These are phyloP conservation scores for Ascochyta koolunga DNA, from an alignment of 2,329 filamentous ascomycete genomes.

Conservation along the genomic window DNA sequence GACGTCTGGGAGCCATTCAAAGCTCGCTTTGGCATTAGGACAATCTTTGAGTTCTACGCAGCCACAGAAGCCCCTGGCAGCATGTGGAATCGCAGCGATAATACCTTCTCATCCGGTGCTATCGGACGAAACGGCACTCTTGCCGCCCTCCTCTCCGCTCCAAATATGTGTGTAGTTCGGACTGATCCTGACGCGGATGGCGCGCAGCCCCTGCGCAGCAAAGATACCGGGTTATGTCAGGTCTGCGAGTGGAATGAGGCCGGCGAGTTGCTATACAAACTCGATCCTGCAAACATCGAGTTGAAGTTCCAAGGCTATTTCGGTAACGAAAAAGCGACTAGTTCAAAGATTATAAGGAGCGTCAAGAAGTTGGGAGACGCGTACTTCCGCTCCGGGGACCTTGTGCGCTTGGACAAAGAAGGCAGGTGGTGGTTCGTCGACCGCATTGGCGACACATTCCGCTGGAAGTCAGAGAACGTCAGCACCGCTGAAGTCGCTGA, in stretches of 20 bases:
- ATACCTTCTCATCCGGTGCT: slow-evolving; percentile 64
- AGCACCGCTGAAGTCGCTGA: slow-evolving; percentile 53
- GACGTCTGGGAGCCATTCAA: slow-evolving; percentile 52
- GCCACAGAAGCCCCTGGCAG: slow-evolving; percentile 63
- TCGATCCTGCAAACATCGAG: slow-evolving; percentile 53
- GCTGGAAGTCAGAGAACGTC: slow-evolving; percentile 55
- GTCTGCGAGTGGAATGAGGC: slow-evolving; percentile 68
- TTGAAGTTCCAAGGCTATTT: slow-evolving; percentile 69
- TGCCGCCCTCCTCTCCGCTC: slow-evolving; percentile 56
- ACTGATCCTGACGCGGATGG: slow-evolving; percentile 69
- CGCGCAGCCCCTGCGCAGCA: slow-evolving; percentile 65
- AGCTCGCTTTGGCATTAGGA: slow-evolving; percentile 46
- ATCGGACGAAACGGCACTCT: slow-evolving; percentile 75
- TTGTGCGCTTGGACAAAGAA: slow-evolving; percentile 40
- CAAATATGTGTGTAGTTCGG: slow-evolving; percentile 66
- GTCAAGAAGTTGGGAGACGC: slow-evolving; percentile 46
- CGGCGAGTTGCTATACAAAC: slow-evolving; percentile 69
- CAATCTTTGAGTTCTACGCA: slow-evolving; percentile 49
- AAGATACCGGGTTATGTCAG: slow-evolving; percentile 68
- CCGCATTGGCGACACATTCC: slow-evolving; percentile 49
- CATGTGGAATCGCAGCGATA: slow-evolving; percentile 60
- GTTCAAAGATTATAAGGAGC: slow-evolving; percentile 41
- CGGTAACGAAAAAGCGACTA: slow-evolving; percentile 47
- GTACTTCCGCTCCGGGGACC: slow-evolving; percentile 48
- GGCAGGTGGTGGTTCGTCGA: slow-evolving; percentile 48